Evolutionary conservation across 352 stramenopile genomes (phyloP), one percentile per base, ranked within the genome.

Genomic region (Thalassiosira exigua): DNA sequence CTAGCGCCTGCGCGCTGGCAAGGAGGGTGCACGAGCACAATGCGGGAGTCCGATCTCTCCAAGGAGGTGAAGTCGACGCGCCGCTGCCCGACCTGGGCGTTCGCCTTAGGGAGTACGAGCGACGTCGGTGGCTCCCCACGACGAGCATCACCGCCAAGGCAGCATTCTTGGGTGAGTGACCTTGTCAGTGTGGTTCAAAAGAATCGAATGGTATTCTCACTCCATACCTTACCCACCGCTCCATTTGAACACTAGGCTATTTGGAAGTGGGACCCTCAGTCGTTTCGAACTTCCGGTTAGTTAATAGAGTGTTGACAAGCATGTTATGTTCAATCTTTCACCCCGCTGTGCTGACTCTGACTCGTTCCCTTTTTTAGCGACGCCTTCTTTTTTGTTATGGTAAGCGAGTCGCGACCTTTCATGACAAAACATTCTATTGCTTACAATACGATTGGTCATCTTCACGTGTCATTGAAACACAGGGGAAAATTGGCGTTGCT

Each of bases 121-220:
- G 64, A 12, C 64, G 30, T 54, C 70, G 85, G 57, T 92, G 83
- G 84, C 70, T 81, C 11, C 66, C 82, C 17, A 94, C 88, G 22
- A 72, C 90, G 17, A 83, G 75, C 61, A 89, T 96, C n/a, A 90
- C 88, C 32, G 62, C 73, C 0, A 95, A 95, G 76, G 84, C 89
- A 26, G 68, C 70, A 7, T 81, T 96, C 60, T 73, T 96, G 9
- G 71, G 64, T 72, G 32, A 59, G 61, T 22, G n/a, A n/a, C n/a
- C n/a, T n/a, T n/a, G n/a, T n/a, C n/a, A n/a, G n/a, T 44, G 36
- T 44, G 36, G 36, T 14, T 44, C 7, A 14, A 44, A 44, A 44
- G 14, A 44, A 14, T 44, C 36, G 30, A 29, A 24, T 42, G 39
- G 24, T 41, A 70, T 42, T 32, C 14, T 60, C 17, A 19, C 7